phyloP scores from a whole-genome alignment of 1,284 basidiomycete species.

The Trichosporon asahii region DNA sequence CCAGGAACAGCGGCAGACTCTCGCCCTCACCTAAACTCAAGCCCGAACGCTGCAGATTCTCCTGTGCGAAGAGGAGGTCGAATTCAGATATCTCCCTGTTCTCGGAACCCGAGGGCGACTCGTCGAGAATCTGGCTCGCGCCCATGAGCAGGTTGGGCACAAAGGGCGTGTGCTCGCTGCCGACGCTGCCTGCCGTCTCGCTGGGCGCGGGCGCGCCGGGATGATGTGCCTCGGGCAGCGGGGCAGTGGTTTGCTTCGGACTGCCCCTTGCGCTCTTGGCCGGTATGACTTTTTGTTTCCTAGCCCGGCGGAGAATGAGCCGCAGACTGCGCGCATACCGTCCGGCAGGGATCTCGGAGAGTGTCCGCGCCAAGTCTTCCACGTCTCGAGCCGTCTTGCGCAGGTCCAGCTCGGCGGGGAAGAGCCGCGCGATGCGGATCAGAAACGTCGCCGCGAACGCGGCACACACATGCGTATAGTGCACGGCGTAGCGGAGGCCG shows the following conservation, averaged over 20 bases:
- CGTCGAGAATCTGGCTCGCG: conserved; percentile 41
- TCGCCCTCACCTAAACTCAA: conserved; percentile 44
- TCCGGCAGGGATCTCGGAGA: conserved; percentile 78
- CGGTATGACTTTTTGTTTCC: conserved; percentile 61
- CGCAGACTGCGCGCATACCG: conserved; percentile 82
- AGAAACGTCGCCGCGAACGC: conserved; percentile 87
- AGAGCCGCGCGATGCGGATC: conserved; percentile 75
- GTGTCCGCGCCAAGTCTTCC: conserved; percentile 68
- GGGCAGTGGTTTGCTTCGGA: conserved; percentile 25
- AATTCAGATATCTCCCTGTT: conserved; percentile 47
- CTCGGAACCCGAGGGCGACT: conserved; percentile 37
- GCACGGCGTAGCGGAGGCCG: conserved; percentile 72
- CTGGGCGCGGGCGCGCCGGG: conserved; percentile 14
- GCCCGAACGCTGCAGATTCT: conserved; percentile 48
- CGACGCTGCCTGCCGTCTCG: conserved; percentile 1
- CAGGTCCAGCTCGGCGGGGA: conserved; percentile 79
- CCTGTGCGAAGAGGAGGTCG: conserved; percentile 49
- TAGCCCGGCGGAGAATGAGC: conserved; percentile 76
- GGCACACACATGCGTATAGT: conserved; percentile 63
- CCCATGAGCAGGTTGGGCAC: conserved; percentile 28
- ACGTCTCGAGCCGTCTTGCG: conserved; percentile 71
- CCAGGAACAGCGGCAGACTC: conserved; percentile 50
- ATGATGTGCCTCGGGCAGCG: conserved; percentile 24
- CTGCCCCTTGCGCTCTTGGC: conserved; percentile 47
- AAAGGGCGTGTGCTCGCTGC: conserved; percentile 20